A percentile compares a stretch with the other conserved stretches of the same genome.
Conservation (phyloP, 441 rosid species). For the Sinapis alba region DNA sequence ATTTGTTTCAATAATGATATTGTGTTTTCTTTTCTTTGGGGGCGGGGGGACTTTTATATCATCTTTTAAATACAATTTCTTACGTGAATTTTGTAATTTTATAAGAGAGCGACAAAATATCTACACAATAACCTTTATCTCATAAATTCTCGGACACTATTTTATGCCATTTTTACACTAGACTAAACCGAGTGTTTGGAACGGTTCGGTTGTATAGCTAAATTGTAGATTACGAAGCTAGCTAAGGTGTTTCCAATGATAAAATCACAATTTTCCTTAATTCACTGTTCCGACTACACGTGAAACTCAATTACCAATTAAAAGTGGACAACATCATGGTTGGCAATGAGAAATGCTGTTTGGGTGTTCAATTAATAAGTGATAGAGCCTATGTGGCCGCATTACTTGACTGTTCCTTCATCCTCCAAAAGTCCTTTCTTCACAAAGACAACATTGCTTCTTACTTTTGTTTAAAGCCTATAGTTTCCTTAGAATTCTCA, state of each 20-base stretch:
- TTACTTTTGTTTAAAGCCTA: too few relatives aligned
- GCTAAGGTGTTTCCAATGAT: neutral
- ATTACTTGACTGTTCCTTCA: constrained; percentile 50
- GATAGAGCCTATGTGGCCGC: constrained; percentile 49
- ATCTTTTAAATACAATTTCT: too few relatives aligned
- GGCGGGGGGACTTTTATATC: too few relatives aligned
- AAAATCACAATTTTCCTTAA: neutral
- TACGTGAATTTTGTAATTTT: neutral
- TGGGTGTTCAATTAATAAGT: constrained; percentile 10
- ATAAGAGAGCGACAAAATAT: neutral
- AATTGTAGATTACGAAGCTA: neutral
- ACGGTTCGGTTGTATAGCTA: neutral
- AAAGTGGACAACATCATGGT: constrained; percentile 33
- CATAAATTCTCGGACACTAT: neutral
- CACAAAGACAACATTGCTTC: constrained; percentile 5
- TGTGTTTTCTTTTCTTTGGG: too few relatives aligned
- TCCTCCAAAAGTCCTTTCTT: constrained; percentile 3
- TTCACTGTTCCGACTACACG: neutral
- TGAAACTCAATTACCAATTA: constrained; percentile 4
- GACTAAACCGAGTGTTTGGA: neutral
- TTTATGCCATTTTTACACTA: neutral
- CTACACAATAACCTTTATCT: neutral
- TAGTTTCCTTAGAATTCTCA: too few relatives aligned
- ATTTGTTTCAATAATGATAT: too few relatives aligned
- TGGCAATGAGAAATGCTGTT: constrained; percentile 13